phyloP scores from a whole-genome alignment of 2,329 filamentous ascomycete genomes.

The Cladosporium halotolerans region DNA sequence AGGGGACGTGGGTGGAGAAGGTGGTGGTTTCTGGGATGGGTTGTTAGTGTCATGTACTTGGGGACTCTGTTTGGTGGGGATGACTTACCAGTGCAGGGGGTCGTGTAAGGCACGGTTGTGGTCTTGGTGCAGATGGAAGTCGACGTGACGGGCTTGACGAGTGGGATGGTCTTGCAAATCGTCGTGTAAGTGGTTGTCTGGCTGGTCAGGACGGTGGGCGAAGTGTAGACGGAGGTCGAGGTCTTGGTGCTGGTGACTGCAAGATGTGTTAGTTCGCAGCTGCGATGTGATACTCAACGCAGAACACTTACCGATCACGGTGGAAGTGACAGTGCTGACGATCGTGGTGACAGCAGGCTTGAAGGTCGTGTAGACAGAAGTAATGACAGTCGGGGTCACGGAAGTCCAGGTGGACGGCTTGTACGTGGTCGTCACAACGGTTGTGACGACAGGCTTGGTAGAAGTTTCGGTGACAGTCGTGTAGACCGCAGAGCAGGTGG shows the following conservation, averaged over 20 bases:
- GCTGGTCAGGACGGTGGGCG: neutral
- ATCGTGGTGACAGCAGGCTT: conserved; percentile 3
- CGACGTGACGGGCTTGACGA: neutral
- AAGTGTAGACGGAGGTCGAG: neutral
- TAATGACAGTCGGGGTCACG: conserved; percentile 1
- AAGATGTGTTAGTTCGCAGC: neutral
- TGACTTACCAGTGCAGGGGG: conserved; percentile 4
- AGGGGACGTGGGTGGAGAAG: neutral
- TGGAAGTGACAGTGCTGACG: neutral
- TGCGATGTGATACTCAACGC: neutral
- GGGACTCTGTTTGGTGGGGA: neutral
- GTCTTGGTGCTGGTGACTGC: conserved; percentile 9
- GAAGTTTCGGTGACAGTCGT: conserved; percentile 1
- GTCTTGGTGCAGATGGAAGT: neutral
- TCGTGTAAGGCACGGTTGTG: conserved; percentile 3
- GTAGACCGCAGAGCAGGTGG: conserved; percentile 9
- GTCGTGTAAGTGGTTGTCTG: neutral
- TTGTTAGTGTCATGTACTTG: neutral
- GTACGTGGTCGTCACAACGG: conserved; percentile 4
- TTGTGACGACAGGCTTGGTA: neutral
- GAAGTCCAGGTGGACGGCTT: conserved; percentile 9
- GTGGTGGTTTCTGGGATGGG: neutral
- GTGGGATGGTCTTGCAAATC: conserved; percentile 5
- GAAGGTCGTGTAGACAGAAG: conserved; percentile 4
- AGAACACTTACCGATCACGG: neutral